Conservation (phyloP, 2,329 filamentous ascomycete genomes). For the Cytospora piceae region DNA sequence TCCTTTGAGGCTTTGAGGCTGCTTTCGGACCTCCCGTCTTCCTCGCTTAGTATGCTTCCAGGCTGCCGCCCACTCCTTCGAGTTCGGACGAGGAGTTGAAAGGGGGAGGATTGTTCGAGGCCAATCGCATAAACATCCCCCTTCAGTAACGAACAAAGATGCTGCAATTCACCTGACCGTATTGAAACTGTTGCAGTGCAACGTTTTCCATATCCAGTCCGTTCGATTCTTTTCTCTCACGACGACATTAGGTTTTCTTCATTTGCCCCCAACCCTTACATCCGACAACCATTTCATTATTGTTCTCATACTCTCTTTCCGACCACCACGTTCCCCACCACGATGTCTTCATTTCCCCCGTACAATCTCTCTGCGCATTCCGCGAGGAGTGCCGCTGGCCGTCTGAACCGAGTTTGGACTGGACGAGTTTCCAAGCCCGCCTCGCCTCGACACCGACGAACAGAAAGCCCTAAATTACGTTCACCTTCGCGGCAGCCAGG, state of each 20-base stretch:
- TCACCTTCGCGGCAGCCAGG: not conserved
- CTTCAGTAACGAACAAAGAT: not conserved
- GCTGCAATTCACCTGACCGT: not conserved
- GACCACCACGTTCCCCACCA: not conserved
- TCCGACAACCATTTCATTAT: conserved; percentile 10
- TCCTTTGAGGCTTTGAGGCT: not conserved
- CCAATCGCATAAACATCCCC: not conserved
- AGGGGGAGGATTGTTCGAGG: not conserved
- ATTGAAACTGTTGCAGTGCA: not conserved
- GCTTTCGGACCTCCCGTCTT: not conserved
- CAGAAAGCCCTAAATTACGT: not conserved
- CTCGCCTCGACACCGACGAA: not conserved
- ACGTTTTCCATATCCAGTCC: not conserved
- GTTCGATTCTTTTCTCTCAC: not conserved
- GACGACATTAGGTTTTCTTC: conserved; percentile 8
- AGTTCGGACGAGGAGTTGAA: not conserved
- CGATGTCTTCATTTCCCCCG: conserved; percentile 22
- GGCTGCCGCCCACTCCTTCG: not conserved
- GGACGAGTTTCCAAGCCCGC: conserved; percentile 21
- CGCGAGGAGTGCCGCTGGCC: conserved; percentile 8
- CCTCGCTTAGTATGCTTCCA: not conserved
- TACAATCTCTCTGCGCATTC: conserved; percentile 18
- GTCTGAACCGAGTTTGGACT: conserved; percentile 12
- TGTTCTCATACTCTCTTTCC: not conserved
- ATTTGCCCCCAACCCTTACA: not conserved